These are phyloP conservation scores for Phoenix roebelenii DNA, from an alignment of 176 grass and related monocot genomes.

Conservation along the genomic window DNA sequence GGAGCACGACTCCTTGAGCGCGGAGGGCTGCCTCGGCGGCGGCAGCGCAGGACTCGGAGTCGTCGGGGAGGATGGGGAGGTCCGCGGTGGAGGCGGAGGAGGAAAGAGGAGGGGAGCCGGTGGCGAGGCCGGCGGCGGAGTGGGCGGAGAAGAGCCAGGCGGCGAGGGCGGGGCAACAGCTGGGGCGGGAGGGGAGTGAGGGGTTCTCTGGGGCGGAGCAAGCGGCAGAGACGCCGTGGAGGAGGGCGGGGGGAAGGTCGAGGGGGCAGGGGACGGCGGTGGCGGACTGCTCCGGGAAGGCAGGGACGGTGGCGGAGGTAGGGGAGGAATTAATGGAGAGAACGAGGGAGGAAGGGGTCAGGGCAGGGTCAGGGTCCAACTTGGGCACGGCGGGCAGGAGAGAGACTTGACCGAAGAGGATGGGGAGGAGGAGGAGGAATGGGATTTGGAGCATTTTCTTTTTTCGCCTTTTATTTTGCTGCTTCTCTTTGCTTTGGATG, in stretches of 20 bases:
- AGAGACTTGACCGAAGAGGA: background rate
- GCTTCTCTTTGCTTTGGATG: too few relatives aligned
- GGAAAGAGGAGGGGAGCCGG: background rate
- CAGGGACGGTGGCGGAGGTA: constrained; percentile 54
- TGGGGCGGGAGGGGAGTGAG: constrained; percentile 23
- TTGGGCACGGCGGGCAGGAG: constrained; percentile 4
- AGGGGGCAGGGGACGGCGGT: constrained; percentile 55
- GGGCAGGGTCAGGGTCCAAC: background rate
- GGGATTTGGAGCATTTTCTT: background rate
- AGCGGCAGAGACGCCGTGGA: constrained; percentile 43
- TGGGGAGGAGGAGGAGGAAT: constrained; percentile 17
- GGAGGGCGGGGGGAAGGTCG: constrained; percentile 36
- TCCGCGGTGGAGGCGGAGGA: constrained; percentile 12
- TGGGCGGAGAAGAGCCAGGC: constrained; percentile 81
- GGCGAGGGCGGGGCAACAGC: constrained; percentile 80
- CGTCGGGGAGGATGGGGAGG: constrained; percentile 56
- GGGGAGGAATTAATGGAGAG: background rate
- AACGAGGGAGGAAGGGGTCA: constrained; percentile 20
- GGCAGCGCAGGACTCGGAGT: constrained; percentile 59
- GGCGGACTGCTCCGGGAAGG: constrained; percentile 93
- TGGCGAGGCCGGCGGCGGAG: constrained; percentile 47
- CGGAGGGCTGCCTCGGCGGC: constrained; percentile 50
- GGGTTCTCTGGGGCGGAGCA: constrained; percentile 20
- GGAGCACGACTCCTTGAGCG: constrained; percentile 30
- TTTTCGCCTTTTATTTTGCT: background rate